phyloP scores from a whole-genome alignment of 1,284 basidiomycete species.

The Sutorius eximius region DNA sequence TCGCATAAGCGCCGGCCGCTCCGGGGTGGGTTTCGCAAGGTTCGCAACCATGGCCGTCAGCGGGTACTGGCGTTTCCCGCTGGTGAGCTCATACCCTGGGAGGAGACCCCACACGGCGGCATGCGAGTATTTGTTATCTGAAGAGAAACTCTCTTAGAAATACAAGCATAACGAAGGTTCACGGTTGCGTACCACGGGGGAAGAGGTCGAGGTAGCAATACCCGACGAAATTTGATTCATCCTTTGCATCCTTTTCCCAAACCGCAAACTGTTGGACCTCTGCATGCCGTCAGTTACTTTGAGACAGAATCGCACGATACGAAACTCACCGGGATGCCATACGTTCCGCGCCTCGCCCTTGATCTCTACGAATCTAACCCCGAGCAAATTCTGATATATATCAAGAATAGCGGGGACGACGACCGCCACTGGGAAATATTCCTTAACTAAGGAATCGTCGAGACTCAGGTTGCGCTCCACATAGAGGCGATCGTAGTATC shows the following conservation, averaged over 20 bases:
- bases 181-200: conserved; percentile 60
- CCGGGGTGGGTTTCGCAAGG: conserved; percentile 77
- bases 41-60: conserved; percentile 84
- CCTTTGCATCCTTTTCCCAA: conserved; percentile 74
- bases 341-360: conserved; percentile 49
- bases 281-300: conserved; percentile 25
- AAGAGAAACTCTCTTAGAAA: background rate
- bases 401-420: conserved; percentile 78
- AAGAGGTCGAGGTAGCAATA: conserved; percentile 86
- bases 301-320: background rate
- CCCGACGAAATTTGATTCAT: conserved; percentile 70
- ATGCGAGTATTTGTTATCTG: conserved; percentile 80
- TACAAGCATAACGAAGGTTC: background rate
- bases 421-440: conserved; percentile 81
- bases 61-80: conserved; percentile 69
- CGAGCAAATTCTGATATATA: conserved; percentile 78
- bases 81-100: conserved; percentile 52
- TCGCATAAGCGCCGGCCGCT: conserved; percentile 79
- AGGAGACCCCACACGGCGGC: conserved; percentile 82
- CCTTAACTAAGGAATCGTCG: conserved; percentile 76
- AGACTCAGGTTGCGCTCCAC: conserved; percentile 65
- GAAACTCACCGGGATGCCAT: conserved; percentile 71
- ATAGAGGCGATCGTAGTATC: conserved; percentile 72
- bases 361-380: conserved; percentile 69
- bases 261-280: conserved; percentile 80